A percentile compares a stretch with the other conserved stretches of the same genome.
phyloP scores from a whole-genome alignment of 768 basidiomycete species.

The Tylopilus sp. region DNA sequence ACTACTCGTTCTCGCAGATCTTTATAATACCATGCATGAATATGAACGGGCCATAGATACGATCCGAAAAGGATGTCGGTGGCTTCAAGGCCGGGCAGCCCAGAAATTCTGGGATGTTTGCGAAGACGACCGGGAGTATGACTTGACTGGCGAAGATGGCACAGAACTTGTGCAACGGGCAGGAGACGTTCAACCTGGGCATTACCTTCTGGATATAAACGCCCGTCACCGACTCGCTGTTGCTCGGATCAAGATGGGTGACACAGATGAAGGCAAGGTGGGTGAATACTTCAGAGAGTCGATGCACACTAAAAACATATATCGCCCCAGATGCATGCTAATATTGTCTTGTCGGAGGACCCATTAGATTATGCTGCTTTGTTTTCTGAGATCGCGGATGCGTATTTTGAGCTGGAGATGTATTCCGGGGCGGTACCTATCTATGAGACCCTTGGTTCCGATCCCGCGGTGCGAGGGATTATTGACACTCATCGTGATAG shows the following conservation, averaged over 20 bases:
- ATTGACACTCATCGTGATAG: background rate
- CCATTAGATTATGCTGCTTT: conserved; percentile 72
- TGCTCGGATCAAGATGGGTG: conserved; percentile 75
- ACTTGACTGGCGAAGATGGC: conserved; percentile 57
- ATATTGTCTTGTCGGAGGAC: conserved; percentile 66
- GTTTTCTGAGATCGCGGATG: conserved; percentile 83
- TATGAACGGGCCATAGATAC: conserved; percentile 64
- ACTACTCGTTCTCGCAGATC: conserved; percentile 81
- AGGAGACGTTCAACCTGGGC: conserved; percentile 53
- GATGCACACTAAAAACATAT: background rate
- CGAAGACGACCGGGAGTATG: conserved; percentile 86
- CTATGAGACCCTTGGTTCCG: conserved; percentile 73
- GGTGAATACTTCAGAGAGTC: background rate
- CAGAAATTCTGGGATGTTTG: conserved; percentile 79
- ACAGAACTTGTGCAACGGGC: conserved; percentile 31
- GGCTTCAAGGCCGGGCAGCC: conserved; percentile 81
- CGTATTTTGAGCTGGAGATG: conserved; percentile 64
- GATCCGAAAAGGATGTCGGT: conserved; percentile 75
- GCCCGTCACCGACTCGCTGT: conserved; percentile 82
- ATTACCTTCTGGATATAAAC: conserved; percentile 26
- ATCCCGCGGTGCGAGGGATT: conserved; percentile 55
- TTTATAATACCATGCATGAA: conserved; percentile 70
- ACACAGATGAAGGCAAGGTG: conserved; percentile 81
- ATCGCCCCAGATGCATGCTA: conserved; percentile 64
- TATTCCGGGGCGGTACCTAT: conserved; percentile 78